Base-by-base conservation (phyloP, 805 yeast genomes). In the Hanseniaspora hatyaiensis region DNA sequence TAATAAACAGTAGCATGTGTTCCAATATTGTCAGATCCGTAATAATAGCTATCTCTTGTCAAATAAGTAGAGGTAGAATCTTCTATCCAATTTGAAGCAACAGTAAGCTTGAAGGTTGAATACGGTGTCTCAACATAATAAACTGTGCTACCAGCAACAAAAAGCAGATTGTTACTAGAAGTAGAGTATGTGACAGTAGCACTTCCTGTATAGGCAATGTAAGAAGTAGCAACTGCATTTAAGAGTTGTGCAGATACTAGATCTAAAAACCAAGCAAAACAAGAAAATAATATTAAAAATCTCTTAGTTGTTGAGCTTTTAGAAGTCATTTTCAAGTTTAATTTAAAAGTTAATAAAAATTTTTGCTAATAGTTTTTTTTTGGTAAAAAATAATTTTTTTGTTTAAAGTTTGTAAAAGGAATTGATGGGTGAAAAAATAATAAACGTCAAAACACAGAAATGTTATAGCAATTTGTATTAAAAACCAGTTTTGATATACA, bases 51-150 rank as follows among this genome's bases (percentile, higher is more conserved):
- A 6, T 18, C 15, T 9, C 15, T 18, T 2, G 31, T 24, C 11
- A 26, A 3, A 24, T 24, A 31, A 3, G 46, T 41, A n/a, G 46
- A 32, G 4, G 46, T 24, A 26, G 30, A 11, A 9, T 29, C 8
- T 12, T 29, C 6, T 23, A 2, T 18, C 36, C 31, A 33, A 8
- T 29, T 19, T 8, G 43, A 30, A 18, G 16, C 6, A n/a, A 39
- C 19, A 13, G n/a, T 13, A 12, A 29, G n/a, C 15, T 18, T 22
- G 18, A 22, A n/a, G 19, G 19, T 19, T 13, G 6, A 29, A 19
- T 29, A 39, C 18, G 56, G 57, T 4, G 56, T 53, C 30, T 51
- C 52, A 9, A 54, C 53, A 26, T 44, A 45, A 48, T 52, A 52
- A 18, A 51, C 18, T 3, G 53, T 51, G 15, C 47, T 38, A n/a